Conservation (phyloP, 352 stramenopile species). For the Aphanomyces euteiches region DNA sequence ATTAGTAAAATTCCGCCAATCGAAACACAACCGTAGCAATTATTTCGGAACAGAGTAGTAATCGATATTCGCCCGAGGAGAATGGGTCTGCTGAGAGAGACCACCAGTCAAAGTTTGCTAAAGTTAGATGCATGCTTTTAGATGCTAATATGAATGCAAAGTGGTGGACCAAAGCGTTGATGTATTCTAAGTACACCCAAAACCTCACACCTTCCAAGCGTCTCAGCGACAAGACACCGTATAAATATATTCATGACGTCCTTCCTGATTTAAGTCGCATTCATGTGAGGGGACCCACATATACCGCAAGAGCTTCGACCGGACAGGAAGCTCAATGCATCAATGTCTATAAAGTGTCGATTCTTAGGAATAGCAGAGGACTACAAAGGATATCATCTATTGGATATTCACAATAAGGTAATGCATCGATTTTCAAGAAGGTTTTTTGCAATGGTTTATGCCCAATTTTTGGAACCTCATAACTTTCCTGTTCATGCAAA, state of each 20-base stretch:
- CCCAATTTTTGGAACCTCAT: too few relatives aligned
- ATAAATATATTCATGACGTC: background rate
- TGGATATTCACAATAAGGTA: background rate
- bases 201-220: background rate
- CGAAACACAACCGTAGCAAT: constrained; percentile 1
- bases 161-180: background rate
- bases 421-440: too few relatives aligned
- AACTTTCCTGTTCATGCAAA: too few relatives aligned
- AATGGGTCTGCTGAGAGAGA: background rate
- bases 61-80: background rate
- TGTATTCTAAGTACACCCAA: background rate
- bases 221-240: background rate
- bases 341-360: background rate
- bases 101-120: constrained; percentile 2
- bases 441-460: too few relatives aligned
- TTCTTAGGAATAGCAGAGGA: background rate
- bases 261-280: background rate
- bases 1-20: constrained; percentile 6
- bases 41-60: constrained; percentile 9
- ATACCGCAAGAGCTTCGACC: background rate
- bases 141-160: background rate
- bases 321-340: background rate
- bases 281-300: background rate
- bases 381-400: background rate
- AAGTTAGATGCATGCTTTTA: background rate